Conservation (phyloP, 345 rosid genomes). For the Populus nigra region DNA sequence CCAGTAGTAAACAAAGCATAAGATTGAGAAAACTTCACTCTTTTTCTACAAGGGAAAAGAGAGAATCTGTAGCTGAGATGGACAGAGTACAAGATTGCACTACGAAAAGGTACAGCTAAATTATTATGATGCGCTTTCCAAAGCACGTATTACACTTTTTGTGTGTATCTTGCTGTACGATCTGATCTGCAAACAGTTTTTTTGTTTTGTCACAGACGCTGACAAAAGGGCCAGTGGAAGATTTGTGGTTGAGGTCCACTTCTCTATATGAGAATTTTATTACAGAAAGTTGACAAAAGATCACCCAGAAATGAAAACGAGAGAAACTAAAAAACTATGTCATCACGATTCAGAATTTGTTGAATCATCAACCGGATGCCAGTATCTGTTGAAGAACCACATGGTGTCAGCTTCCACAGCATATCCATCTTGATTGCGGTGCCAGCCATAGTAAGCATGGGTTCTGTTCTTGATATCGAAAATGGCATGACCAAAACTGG, state of each 20-base stretch:
- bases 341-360: slow-evolving; percentile 9
- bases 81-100: too few species aligned
- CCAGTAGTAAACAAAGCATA: background rate
- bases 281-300: background rate
- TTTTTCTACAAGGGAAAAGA: too few species aligned
- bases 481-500: slow-evolving; percentile 88
- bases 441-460: slow-evolving; percentile 80
- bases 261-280: background rate
- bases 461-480: slow-evolving; percentile 78
- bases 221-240: background rate
- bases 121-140: background rate
- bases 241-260: background rate
- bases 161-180: background rate
- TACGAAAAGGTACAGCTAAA: too few species aligned
- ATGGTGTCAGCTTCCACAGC: slow-evolving; percentile 73
- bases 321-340: background rate
- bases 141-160: background rate
- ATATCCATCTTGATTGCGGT: slow-evolving; percentile 77
- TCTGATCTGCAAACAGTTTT: background rate
- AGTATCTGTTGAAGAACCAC: slow-evolving; percentile 79
- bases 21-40: background rate
- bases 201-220: background rate
- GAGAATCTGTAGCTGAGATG: background rate
- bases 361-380: slow-evolving; percentile 64
- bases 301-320: background rate